These are phyloP conservation scores for Pelargonium australe DNA, from an alignment of 441 rosid genomes.

Conservation along the genomic window DNA sequence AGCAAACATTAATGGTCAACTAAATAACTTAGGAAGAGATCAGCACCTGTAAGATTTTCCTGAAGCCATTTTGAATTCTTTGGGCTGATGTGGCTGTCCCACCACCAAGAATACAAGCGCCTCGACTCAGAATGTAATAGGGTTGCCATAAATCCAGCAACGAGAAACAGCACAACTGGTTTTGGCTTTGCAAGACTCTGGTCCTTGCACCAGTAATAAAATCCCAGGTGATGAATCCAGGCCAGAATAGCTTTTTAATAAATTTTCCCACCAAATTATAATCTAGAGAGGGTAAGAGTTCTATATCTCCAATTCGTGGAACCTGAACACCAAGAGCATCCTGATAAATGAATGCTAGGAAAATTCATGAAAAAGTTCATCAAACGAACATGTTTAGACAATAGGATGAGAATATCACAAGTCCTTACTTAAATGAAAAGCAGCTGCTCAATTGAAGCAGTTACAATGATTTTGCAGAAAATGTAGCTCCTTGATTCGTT, in stretches of 20 bases:
- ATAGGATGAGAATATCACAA: constrained; percentile 10
- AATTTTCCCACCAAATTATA: constrained; percentile 14
- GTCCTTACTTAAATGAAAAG: constrained; percentile 5
- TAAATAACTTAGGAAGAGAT: constrained; percentile 8
- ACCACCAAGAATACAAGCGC: constrained; percentile 73
- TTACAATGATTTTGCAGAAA: constrained; percentile 17
- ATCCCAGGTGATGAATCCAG: constrained; percentile 55
- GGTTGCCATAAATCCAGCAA: constrained; percentile 45
- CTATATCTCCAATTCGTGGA: constrained; percentile 20
- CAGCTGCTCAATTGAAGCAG: constrained; percentile 27
- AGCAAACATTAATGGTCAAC: background rate
- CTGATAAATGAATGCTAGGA: constrained; percentile 16
- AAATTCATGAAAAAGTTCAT: constrained; percentile 16
- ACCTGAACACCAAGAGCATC: constrained; percentile 27
- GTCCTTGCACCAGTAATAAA: constrained; percentile 40
- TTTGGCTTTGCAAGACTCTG: constrained; percentile 38
- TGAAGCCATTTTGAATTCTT: constrained; percentile 84
- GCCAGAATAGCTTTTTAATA: constrained; percentile 47
- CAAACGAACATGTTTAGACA: constrained; percentile 5
- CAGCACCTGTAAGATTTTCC: constrained; percentile 66
- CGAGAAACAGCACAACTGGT: constrained; percentile 30
- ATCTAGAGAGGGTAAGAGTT: constrained; percentile 9
- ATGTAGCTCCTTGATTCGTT: constrained; percentile 17
- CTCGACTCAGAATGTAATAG: constrained; percentile 40
- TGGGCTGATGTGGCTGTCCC: constrained; percentile 82